Evolutionary conservation across 1,284 basidiomycete species (phyloP), one percentile per base, ranked within the genome.

Genomic region (Cutaneotrichosporon sp.): DNA sequence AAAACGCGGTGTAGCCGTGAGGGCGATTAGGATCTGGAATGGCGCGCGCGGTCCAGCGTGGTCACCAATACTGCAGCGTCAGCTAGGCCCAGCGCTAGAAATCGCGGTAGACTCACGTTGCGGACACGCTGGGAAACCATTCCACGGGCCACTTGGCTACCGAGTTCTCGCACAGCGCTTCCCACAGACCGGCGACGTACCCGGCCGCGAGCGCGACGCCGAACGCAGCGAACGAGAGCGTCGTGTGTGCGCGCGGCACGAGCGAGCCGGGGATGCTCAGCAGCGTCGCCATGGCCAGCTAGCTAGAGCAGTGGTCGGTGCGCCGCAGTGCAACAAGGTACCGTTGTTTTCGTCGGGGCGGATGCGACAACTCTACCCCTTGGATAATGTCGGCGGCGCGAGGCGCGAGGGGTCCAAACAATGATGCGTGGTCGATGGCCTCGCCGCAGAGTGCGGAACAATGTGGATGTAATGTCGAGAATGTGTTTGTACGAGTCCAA

Each of bases 101-200:
- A 9, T 4, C 13, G 42, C 12, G 21, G 8, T 4, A n/a, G 9
- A 79, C 85, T 67, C 69, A 89, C 86, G 90, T 90, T 9, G 91
- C 89, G 23, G 90, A 93, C 4, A 96, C 91, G 4, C 88, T 90
- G 7, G 90, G 91, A 67, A 89, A 91, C 87, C 87, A 94, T 70
- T 94, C 91, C 37, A 91, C 76, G 0, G 91, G 91, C 69, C 87
- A 94, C 18, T 83, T 65, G 34, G 74, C 65, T 0, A 94, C 82
- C 14, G 81, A 82, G 68, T 96, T 96, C 78, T 89, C 90, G 49
- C 93, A 90, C 34, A 97, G 85, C 68, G 87, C 87, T 65, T 84
- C 81, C 77, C 87, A 96, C 67, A 94, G 87, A 12, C 89, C 79
- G 3, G 79, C 47, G 1, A 54, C 69, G 58, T 81, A 83, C 0